These are phyloP conservation scores for Colletotrichum sp. DNA, from an alignment of 2,329 filamentous ascomycete species.

Conservation along the genomic window DNA sequence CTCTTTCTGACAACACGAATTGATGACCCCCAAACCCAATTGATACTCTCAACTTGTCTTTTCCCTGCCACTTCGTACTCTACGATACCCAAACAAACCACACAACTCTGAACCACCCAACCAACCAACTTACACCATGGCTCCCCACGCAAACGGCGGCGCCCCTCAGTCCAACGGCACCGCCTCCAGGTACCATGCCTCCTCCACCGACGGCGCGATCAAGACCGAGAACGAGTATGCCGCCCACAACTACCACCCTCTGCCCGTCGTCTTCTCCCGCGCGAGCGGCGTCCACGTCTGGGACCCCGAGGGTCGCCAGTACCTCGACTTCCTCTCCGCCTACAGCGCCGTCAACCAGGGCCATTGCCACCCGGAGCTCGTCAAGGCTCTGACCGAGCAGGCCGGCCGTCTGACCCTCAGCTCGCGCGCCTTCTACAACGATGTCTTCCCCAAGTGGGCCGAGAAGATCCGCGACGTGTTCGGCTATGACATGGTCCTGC, in stretches of 20 bases:
- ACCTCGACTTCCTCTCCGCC: slow-evolving; percentile 96
- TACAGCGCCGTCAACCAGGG: slow-evolving; percentile 99
- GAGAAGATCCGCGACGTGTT: slow-evolving; percentile 89
- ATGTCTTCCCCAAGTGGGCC: slow-evolving; percentile 95
- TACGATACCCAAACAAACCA: neutral
- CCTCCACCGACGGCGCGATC: slow-evolving; percentile 82
- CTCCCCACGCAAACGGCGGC: slow-evolving; percentile 60
- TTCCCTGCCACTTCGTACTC: neutral
- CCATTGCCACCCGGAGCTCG: slow-evolving; percentile 94
- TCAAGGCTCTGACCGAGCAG: slow-evolving; percentile 89
- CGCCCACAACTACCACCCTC: slow-evolving; percentile 98
- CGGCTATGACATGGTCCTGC: slow-evolving; percentile 96
- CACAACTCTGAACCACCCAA: neutral
- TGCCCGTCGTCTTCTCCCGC: slow-evolving; percentile 90
- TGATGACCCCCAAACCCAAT: slow-evolving; percentile 6
- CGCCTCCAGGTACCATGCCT: slow-evolving; percentile 66
- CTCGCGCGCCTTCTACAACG: slow-evolving; percentile 96
- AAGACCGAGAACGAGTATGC: slow-evolving; percentile 81
- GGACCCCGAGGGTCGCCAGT: slow-evolving; percentile 95
- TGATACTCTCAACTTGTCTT: slow-evolving; percentile 1
- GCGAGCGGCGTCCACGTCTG: slow-evolving; percentile 89
- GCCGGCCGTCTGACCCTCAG: slow-evolving; percentile 88
- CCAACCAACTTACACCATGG: slow-evolving; percentile 46
- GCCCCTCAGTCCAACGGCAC: slow-evolving; percentile 36
- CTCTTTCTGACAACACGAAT: slow-evolving; percentile 1